These are phyloP conservation scores for Xylaria multiplex DNA, from an alignment of 2,329 filamentous ascomycete genomes.

Conservation along the genomic window DNA sequence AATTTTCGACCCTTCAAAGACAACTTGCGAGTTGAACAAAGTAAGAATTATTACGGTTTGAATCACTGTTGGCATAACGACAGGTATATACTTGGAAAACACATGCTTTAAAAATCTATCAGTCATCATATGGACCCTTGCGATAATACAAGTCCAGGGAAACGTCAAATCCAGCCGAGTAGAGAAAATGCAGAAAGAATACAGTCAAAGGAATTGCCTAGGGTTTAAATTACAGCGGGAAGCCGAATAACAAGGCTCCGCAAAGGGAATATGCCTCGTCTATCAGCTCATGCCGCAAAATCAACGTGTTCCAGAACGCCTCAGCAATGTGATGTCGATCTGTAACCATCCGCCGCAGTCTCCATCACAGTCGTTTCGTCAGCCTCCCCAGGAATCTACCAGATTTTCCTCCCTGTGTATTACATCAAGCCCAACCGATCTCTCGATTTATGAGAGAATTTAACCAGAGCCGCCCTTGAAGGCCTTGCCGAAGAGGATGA, in stretches of 20 bases:
- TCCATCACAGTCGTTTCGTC: conserved; percentile 58
- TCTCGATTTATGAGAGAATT: conserved; percentile 56
- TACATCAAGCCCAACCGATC: conserved; percentile 53
- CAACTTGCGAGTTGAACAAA: background rate
- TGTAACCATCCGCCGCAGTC: conserved; percentile 58
- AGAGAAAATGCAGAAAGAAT: conserved; percentile 50
- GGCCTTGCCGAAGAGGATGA: conserved; percentile 99
- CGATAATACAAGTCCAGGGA: conserved; percentile 46
- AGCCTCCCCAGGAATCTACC: conserved; percentile 52
- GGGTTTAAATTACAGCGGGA: conserved; percentile 72
- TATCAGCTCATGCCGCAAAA: conserved; percentile 49
- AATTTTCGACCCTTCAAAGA: background rate
- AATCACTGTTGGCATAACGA: conserved; percentile 16
- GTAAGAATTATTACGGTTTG: background rate
- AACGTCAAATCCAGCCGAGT: conserved; percentile 49
- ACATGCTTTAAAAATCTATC: conserved; percentile 51
- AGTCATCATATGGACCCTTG: conserved; percentile 49
- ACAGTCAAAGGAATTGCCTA: conserved; percentile 65
- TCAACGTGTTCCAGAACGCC: conserved; percentile 53
- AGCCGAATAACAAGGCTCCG: conserved; percentile 59
- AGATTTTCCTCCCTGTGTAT: conserved; percentile 45
- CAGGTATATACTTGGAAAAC: conserved; percentile 29
- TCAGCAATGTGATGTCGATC: conserved; percentile 50
- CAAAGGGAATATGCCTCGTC: conserved; percentile 51
- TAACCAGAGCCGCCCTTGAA: conserved; percentile 76